Evolutionary conservation across 2,329 filamentous ascomycete species (phyloP), one percentile per base, ranked within the genome.

Genomic region (Juglanconis oblonga): DNA sequence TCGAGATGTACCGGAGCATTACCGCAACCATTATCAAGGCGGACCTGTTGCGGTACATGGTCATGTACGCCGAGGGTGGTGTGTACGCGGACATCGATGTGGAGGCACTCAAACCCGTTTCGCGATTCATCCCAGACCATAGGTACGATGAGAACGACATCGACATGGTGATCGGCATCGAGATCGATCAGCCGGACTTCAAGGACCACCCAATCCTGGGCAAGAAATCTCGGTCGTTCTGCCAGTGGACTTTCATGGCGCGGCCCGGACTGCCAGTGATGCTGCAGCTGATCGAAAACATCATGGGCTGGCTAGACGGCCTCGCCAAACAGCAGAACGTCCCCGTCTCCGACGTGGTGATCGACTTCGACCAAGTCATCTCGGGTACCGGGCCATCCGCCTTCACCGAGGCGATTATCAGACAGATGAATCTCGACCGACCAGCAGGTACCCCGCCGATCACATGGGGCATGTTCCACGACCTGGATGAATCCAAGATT

Each of bases 241-340:
- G 87, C 70, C 88, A 90, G 68, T 91, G 88, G 88, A 90, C 88
- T 0, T 89, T 90, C 67, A 87, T 89, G 76, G 83, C 83, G 66
- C 88, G 89, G 68, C 87, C 88, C 1, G 76, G 79, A 17, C 80
- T 87, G 32, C 86, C 86, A 1, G 85, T 90, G 58, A 89, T 91
- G 86, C 77, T 90, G 71, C 76, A 77, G 36, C 78, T 91, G 3
- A 82, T 90, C 51, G 86, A 90, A 69, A 84, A 87, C 67, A 90
- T 90, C 69, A 81, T 90, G 72, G 69, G 74, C 1, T 90, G 87
- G 87, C 77, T 90, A 53, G 80, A 83, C 33, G 80, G 79, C 0
- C 79, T 89, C 3, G 81, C 87, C 2, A 74, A 74, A 52, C 71
- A 84, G 62, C 87, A 91, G 67, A 79, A 79, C 3, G 82, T 84